A percentile compares a stretch with the other conserved stretches of the same genome.
Conservation (phyloP, 139 green algal genomes). For the Chlorella sorokiniana region DNA sequence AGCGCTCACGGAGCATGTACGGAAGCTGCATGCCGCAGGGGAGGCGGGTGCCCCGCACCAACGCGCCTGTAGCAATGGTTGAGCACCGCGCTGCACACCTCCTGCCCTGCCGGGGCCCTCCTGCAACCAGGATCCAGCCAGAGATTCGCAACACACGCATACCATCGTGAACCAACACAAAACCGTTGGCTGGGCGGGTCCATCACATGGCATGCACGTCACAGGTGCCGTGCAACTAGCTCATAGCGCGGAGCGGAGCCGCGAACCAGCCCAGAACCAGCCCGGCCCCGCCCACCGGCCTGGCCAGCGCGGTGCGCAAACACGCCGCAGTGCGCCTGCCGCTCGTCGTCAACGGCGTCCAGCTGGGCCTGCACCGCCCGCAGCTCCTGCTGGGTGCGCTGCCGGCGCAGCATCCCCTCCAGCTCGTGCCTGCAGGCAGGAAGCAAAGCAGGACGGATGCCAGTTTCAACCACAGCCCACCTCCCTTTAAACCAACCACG, state of each 20-base stretch:
- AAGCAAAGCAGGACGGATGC: background rate
- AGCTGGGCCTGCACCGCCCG: conserved; percentile 18
- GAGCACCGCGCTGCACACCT: conserved; percentile 14
- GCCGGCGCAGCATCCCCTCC: conserved; percentile 16
- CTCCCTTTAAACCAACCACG: too few species aligned
- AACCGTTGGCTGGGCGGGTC: too few species aligned
- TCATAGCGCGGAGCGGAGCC: background rate
- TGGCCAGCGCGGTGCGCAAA: conserved; percentile 1
- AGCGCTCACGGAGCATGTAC: background rate
- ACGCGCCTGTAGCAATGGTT: conserved; percentile 19
- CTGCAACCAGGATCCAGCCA: background rate
- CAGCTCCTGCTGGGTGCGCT: conserved; percentile 4
- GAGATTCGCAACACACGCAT: background rate
- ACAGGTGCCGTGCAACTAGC: background rate
- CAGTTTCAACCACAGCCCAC: background rate
- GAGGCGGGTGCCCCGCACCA: background rate
- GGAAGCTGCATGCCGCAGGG: background rate
- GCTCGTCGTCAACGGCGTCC: conserved; percentile 21
- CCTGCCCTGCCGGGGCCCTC: conserved; percentile 2
- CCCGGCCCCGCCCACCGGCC: background rate
- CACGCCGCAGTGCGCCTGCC: conserved; percentile 9
- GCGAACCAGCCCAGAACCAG: background rate
- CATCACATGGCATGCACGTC: background rate
- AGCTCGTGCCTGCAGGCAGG: conserved; percentile 11
- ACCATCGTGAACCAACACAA: too few species aligned